Evolutionary conservation across 2,329 filamentous ascomycete species (phyloP).

Genomic region (Epichloe aotearoae): DNA sequence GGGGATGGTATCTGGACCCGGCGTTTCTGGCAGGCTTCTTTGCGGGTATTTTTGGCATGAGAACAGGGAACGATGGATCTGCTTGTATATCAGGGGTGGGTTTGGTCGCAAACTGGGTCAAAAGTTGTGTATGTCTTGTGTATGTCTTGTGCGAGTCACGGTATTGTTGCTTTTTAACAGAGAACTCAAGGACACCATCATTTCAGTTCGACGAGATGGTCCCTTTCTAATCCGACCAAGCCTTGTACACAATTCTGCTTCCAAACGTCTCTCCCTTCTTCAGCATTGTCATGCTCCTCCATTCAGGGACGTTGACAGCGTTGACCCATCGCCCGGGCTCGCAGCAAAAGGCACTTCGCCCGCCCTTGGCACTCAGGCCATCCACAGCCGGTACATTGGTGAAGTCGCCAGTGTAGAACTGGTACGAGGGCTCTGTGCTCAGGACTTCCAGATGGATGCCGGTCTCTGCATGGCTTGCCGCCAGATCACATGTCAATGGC

Average conservation of each 20-base stretch:
- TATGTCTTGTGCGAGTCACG: too few relatives aligned
- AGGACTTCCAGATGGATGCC: constrained; percentile 73
- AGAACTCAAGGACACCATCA: neutral
- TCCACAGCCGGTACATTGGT: constrained; percentile 61
- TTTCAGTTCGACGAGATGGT: too few relatives aligned
- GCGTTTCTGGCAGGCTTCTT: neutral
- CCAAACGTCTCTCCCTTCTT: constrained; percentile 81
- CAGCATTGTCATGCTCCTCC: constrained; percentile 65
- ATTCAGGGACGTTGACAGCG: constrained; percentile 67
- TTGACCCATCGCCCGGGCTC: constrained; percentile 90
- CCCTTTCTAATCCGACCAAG: constrained; percentile 52
- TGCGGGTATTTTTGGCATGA: neutral
- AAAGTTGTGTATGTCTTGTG: neutral
- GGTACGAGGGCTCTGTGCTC: constrained; percentile 91
- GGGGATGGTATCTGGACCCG: neutral
- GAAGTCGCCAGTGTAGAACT: constrained; percentile 87
- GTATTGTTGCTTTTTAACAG: neutral
- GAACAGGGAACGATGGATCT: neutral
- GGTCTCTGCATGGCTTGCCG: constrained; percentile 60
- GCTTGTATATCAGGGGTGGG: neutral
- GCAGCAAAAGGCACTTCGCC: constrained; percentile 72
- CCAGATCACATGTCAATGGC: constrained; percentile 53
- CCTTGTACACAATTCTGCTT: constrained; percentile 67
- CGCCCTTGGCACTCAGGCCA: constrained; percentile 48
- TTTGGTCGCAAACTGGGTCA: neutral